A percentile compares a stretch with the other conserved stretches of the same genome.
Evolutionary conservation across 2,329 filamentous ascomycete genomes (phyloP).

Genomic region (Pezicula radicicola): DNA sequence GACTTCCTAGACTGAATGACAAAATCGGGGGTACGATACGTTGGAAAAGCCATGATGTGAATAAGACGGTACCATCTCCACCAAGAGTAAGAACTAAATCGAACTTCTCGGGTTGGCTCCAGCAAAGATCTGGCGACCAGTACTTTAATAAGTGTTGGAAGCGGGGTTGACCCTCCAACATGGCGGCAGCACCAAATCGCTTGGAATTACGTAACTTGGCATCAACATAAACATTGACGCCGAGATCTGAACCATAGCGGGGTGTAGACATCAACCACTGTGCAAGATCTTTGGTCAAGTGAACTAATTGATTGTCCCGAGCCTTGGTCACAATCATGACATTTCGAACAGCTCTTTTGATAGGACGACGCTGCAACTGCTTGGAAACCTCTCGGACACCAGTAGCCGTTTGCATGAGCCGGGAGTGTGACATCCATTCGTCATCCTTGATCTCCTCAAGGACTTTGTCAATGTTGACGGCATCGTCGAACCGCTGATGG

Average conservation of each 20-base stretch:
- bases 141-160: slow-evolving; percentile 86
- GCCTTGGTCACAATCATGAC: slow-evolving; percentile 99
- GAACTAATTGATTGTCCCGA: slow-evolving; percentile 88
- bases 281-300: slow-evolving; percentile 81
- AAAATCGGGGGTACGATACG: slow-evolving; percentile 81
- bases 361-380: slow-evolving; percentile 86
- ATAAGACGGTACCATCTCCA: slow-evolving; percentile 83
- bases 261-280: slow-evolving; percentile 87
- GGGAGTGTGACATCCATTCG: slow-evolving; percentile 88
- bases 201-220: slow-evolving; percentile 86
- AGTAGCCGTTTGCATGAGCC: slow-evolving; percentile 91
- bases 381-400: slow-evolving; percentile 94
- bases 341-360: slow-evolving; percentile 87
- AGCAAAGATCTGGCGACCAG: slow-evolving; percentile 96
- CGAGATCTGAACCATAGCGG: slow-evolving; percentile 83
- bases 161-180: slow-evolving; percentile 70
- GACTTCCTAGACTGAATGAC: slow-evolving; percentile 78
- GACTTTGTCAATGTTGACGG: slow-evolving; percentile 91
- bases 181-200: slow-evolving; percentile 74
- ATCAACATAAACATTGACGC: slow-evolving; percentile 97
- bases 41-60: slow-evolving; percentile 91
- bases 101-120: slow-evolving; percentile 90
- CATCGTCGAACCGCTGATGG: slow-evolving; percentile 94
- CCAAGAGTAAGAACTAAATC: slow-evolving; percentile 89
- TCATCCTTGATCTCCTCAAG: slow-evolving; percentile 90